These are phyloP conservation scores for Syzygium malaccense DNA, from an alignment of 441 rosid genomes.

Conservation along the genomic window DNA sequence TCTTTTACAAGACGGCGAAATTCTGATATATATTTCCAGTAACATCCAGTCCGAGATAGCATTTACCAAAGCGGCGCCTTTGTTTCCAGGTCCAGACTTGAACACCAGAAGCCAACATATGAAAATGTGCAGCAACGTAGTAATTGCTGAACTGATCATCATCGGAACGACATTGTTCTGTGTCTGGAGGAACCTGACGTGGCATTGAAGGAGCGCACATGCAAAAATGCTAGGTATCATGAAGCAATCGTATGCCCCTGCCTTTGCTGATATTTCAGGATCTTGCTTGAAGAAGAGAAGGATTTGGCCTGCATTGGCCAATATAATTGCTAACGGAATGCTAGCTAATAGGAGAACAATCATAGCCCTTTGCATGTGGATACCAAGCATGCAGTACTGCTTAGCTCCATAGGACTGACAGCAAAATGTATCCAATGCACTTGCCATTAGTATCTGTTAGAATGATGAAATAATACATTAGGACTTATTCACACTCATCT, in stretches of 20 bases:
- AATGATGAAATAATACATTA: too few relatives aligned
- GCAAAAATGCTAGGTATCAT: conserved; percentile 30
- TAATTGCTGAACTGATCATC: conserved; percentile 11
- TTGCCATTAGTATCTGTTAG: conserved; percentile 30
- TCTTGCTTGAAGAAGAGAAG: neutral
- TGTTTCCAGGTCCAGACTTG: conserved; percentile 11
- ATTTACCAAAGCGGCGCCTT: conserved; percentile 29
- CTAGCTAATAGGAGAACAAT: too few relatives aligned
- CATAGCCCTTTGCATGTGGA: too few relatives aligned
- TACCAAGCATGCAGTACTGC: too few relatives aligned
- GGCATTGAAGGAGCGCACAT: conserved; percentile 23
- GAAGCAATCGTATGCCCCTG: conserved; percentile 20
- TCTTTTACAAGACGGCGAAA: neutral
- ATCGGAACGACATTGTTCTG: conserved; percentile 19
- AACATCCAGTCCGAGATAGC: conserved; percentile 16
- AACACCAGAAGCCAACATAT: conserved; percentile 22
- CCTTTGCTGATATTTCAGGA: fast-evolving
- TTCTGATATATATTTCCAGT: neutral
- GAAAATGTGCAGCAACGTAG: conserved; percentile 17
- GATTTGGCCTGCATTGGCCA: neutral
- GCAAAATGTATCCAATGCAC: conserved; percentile 26
- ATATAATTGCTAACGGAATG: too few relatives aligned
- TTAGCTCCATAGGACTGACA: too few relatives aligned
- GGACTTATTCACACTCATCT: neutral
- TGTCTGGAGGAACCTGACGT: conserved; percentile 20